Conservation (phyloP, 306 rosid genomes). For the Castanea crenata region DNA sequence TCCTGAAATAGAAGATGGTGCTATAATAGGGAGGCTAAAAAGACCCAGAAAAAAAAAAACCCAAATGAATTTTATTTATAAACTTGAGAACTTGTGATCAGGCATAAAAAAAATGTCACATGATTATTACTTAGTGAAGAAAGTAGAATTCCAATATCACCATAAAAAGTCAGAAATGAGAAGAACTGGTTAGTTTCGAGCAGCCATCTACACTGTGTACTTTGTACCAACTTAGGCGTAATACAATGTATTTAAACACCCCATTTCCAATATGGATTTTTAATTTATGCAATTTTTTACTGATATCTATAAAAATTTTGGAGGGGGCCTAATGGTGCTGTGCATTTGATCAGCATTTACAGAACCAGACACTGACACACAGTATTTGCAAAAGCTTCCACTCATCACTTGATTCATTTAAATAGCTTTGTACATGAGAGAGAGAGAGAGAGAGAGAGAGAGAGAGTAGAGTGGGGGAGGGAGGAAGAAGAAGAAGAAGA, state of each 20-base stretch:
- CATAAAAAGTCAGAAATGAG: not conserved
- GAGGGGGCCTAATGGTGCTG: not conserved
- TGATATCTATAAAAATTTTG: not conserved
- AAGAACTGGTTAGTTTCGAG: not conserved
- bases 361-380: not conserved
- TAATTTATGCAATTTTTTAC: not conserved
- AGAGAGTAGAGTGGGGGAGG: accelerated
- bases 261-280: not conserved
- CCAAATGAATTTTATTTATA: not conserved
- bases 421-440: too few species aligned
- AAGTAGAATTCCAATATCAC: not conserved
- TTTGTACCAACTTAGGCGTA: not conserved
- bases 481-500: not conserved
- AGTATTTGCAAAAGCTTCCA: not conserved
- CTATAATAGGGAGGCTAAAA: constrained; percentile 14
- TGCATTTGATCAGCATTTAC: not conserved
- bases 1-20: constrained; percentile 57
- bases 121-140: not conserved
- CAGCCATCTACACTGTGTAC: not conserved
- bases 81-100: not conserved
- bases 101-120: not conserved
- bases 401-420: not conserved
- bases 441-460: too few species aligned
- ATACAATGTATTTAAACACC: not conserved
- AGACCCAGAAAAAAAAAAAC: constrained; percentile 7